These are phyloP conservation scores for Acrasis kona DNA, from an alignment of 78 protist species.

Conservation along the genomic window DNA sequence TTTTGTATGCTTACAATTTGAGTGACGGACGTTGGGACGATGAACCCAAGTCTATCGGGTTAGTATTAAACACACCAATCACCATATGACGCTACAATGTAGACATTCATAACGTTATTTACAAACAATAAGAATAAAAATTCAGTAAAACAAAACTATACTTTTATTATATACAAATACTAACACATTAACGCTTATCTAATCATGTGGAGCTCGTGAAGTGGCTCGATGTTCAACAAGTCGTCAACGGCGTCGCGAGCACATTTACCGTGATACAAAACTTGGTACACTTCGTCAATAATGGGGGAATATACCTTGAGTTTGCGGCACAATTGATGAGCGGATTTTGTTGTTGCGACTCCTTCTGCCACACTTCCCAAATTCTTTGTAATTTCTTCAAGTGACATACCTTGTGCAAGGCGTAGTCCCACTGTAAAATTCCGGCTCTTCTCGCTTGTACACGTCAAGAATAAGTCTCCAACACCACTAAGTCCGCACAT, in stretches of 20 bases:
- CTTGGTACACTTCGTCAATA: conserved; percentile 23
- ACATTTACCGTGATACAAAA: not conserved
- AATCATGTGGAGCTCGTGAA: not conserved
- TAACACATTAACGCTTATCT: too few relatives aligned
- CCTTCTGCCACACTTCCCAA: conserved; percentile 24
- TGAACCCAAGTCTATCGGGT: too few relatives aligned
- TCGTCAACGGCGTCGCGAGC: not conserved
- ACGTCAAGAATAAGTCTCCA: conserved; percentile 36
- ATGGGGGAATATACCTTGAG: conserved; percentile 29
- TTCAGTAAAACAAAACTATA: too few relatives aligned
- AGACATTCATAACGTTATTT: too few relatives aligned
- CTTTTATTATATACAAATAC: too few relatives aligned
- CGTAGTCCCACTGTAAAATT: conserved; percentile 31
- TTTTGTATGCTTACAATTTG: too few relatives aligned
- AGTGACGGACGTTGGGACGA: too few relatives aligned
- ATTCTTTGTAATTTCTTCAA: not conserved
- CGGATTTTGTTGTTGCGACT: conserved; percentile 6
- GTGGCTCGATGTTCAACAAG: not conserved
- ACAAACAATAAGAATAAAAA: too few relatives aligned
- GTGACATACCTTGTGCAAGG: conserved; percentile 24
- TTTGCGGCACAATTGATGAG: not conserved
- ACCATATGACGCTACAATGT: too few relatives aligned
- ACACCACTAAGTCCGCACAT: conserved; percentile 32
- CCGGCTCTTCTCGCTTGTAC: conserved; percentile 18
- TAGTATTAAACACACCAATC: too few relatives aligned